Evolutionary conservation across 257 asterid species (phyloP).

Genomic region (Plantago ovata): DNA sequence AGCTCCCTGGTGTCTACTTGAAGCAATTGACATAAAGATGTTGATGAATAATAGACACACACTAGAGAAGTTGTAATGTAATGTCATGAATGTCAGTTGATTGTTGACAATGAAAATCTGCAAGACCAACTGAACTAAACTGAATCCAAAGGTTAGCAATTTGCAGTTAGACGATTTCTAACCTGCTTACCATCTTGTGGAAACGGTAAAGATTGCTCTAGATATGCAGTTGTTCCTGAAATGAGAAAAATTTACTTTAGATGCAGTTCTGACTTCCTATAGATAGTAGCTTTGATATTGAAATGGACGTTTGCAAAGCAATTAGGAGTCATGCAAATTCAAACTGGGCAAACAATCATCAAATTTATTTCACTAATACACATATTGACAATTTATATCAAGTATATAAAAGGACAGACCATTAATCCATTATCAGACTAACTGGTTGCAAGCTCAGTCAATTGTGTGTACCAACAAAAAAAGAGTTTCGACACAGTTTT

Average conservation of each 20-base stretch:
- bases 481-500: no score
- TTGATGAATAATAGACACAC: neutral
- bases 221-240: constrained; percentile 81
- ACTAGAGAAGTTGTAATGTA: constrained; percentile 2
- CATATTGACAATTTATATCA: no score
- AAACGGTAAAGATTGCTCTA: constrained; percentile 80
- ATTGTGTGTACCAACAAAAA: no score
- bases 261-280: constrained; percentile 17
- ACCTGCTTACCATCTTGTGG: constrained; percentile 98
- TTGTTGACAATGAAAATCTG: neutral
- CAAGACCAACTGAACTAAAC: neutral
- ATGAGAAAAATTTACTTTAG: constrained; percentile 16
- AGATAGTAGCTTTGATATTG: constrained; percentile 9
- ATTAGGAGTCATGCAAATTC: neutral
- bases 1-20: no score
- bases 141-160: neutral
- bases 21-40: constrained; percentile 1
- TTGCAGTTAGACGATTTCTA: constrained; percentile 28
- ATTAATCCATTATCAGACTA: no score
- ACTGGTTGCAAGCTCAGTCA: no score
- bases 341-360: neutral
- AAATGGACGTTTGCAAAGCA: neutral
- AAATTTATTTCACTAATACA: no score
- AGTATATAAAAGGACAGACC: no score
- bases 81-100: neutral